Base-by-base conservation (phyloP, 495 filamentous ascomycete species). In the Penicillium daleae region DNA sequence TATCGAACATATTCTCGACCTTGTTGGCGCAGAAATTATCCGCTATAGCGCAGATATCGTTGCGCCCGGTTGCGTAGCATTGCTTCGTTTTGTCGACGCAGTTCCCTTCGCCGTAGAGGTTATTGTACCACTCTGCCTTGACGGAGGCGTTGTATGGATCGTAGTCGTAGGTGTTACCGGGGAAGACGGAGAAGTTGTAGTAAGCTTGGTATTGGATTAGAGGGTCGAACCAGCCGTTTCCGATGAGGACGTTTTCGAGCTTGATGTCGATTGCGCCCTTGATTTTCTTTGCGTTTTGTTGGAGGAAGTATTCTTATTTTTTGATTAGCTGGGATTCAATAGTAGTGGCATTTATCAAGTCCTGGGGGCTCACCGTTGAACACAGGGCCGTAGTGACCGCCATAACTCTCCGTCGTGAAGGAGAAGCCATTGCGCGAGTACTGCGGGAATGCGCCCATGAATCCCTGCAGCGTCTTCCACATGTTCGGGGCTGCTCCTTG, bases 381-480 rank as follows among this genome's bases (percentile, higher is more conserved):
- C 1, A 84, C 74, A 0, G 86, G 86, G 0, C 85, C 86, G 55
- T 87, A 88, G 51, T 86, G 85, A 0, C 85, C 86, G 3, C 86
- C 86, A 56, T 88, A 88, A 32, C 77, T 81, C 66, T 87, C 84
- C 1, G 83, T 85, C 9, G 83, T 76, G 72, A 89, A 86, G 65
- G 86, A 82, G 69, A 87, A 85, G 1, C 78, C 76, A 40, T 81
- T 73, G 13, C 81, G 69, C 1, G 82, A 79, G 72, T 88, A 88
- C 56, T 87, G 68, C 3, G 86, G 86, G 66, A 89, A 88, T 3
- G 80, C 85, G 1, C 85, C 85, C 78, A 87, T 83, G 71, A 88
- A 89, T 21, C 84, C 84, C 65, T 88, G 86, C 52, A 88, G 67
- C 2, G 83, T 82, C 57, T 80, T 81, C 80, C 82, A 89, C 69